A percentile compares a stretch with the other conserved stretches of the same genome.
Conservation (phyloP, 1,139 yeast genomes). For the Diutina siamensis region DNA sequence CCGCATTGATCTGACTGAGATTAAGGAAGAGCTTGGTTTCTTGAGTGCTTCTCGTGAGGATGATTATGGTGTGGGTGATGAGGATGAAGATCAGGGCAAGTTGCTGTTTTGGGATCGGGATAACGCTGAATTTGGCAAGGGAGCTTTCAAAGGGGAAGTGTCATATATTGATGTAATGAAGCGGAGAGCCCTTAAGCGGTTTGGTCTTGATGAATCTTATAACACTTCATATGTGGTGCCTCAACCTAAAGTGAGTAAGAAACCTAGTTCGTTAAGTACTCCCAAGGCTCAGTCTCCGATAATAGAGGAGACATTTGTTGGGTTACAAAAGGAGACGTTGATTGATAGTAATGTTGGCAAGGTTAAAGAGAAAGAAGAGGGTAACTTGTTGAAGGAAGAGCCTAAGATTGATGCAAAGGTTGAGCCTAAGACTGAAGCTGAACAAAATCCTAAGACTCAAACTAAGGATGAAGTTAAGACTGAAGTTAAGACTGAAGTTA, state of each 20-base stretch:
- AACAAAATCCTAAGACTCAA: neutral
- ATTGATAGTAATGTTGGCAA: constrained; percentile 19
- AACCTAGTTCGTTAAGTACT: constrained; percentile 9
- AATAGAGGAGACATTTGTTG: constrained; percentile 9
- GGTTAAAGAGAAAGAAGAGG: no score
- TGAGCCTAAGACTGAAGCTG: neutral
- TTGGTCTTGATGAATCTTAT: constrained; percentile 25
- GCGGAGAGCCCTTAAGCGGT: constrained; percentile 34
- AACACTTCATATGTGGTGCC: constrained; percentile 30
- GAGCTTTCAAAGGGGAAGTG: constrained; percentile 16
- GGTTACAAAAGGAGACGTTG: constrained; percentile 31
- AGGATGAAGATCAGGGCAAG: constrained; percentile 27
- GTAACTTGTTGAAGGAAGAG: no score
- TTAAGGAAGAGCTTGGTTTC: constrained; percentile 17
- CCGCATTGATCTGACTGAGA: constrained; percentile 34
- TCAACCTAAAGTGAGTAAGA: constrained; percentile 19
- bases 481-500: constrained; percentile 11
- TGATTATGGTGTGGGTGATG: constrained; percentile 38
- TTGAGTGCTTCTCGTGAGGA: constrained; percentile 20
- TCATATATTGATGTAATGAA: constrained; percentile 43
- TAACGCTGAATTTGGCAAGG: constrained; percentile 11
- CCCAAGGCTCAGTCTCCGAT: constrained; percentile 9
- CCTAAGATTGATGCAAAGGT: neutral
- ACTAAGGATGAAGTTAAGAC: constrained; percentile 8
- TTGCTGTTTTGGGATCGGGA: constrained; percentile 15